Base-by-base conservation (phyloP, 2,329 filamentous ascomycete species). In the Nannizzia gypsea region DNA sequence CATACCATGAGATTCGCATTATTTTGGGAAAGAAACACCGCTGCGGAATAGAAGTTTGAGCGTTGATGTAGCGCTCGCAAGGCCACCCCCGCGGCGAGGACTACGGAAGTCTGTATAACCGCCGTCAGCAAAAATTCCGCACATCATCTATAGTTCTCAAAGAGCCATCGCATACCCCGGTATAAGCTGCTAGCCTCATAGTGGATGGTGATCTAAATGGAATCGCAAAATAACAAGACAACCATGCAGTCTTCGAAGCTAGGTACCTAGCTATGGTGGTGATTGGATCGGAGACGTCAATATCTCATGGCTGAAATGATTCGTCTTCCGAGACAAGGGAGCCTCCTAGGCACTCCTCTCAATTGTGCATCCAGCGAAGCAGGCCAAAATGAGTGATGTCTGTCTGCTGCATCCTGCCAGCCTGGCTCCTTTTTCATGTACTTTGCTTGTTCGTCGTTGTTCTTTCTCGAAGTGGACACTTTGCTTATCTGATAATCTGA, bases 31-130 rank as follows among this genome's bases (percentile, higher is more conserved):
- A 99, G 84, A 75, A 97, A 96, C 56, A 99, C 93, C 76, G 90
- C 93, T 66, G 93, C 91, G 59, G 92, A 95, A 77, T 99, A 99
- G 80, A 97, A 99, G 76, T 99, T 99, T 64, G 93, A 87, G 65
- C 93, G 85, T 76, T 97, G 89, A 70, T 93, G 88, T 75, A 97
- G 92, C 63, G 93, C 92, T 71, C 91, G 93, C 61, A 95, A 76
- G 62, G 96, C 81, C 62, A 96, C 90, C 67, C 85, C 83, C 65
- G 84, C 87, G 67, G 92, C 92, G 71, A 95, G 85, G 75, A 85
- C 86, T 73, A 88, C 85, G 59, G 92, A 96, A 74, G 84, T 81
- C 88, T 90, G 66, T 61, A 66, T 61, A 61, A 50, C 15, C 17
- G 36, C 5, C 15, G 54, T 56, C n/a, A 56, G 54, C 13, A 22